Evolutionary conservation across 2,329 filamentous ascomycete genomes (phyloP), one percentile per base, ranked within the genome.

Genomic region (Bisporella sp.): DNA sequence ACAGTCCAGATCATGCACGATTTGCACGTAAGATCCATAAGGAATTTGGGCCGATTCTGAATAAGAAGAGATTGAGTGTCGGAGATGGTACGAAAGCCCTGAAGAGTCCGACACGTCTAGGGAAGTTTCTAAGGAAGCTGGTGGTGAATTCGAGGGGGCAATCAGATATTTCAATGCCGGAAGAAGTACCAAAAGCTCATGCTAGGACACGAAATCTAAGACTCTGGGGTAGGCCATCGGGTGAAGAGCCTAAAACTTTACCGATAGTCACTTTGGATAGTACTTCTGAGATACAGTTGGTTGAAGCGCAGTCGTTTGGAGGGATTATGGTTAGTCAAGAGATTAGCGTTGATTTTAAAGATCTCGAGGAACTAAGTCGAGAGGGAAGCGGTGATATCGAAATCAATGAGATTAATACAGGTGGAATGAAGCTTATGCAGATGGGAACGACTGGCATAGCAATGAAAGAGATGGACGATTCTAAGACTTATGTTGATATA

Each of bases 241-340:
- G 21, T 21, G 21, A 21, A 21, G 21, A 21, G 2, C 21, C 21
- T 21, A 21, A 21, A 21, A 21, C 21, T 21, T 21, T 21, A 21
- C 21, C 21, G 3, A 21, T 21, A 21, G 21, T 21, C 21, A 21
- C 21, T 21, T 21, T 21, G 21, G 47, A 47, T 32, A 11, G 30
- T 12, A 48, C 12, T 37, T 49, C 50, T 7, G 42, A 53, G 29
- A 53, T 47, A 32, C 12, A 47, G 31, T 35, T 53, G 41, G 51
- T 53, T 28, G 47, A 53, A 31, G 45, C 47, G 43, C 51, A 53
- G 40, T 47, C 63, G 9, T 71, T 75, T 49, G 77, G 79, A 5
- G 79, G 81, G n/a, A 84, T 84, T 61, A 76, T 82, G 69, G 76
- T 84, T 6, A 79, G 77, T 32, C 78, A 81, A 55, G 79, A 84